A percentile compares a stretch with the other conserved stretches of the same genome.
phyloP scores from a whole-genome alignment of 2,329 filamentous ascomycete genomes.

The Colletotrichum zoysiae region DNA sequence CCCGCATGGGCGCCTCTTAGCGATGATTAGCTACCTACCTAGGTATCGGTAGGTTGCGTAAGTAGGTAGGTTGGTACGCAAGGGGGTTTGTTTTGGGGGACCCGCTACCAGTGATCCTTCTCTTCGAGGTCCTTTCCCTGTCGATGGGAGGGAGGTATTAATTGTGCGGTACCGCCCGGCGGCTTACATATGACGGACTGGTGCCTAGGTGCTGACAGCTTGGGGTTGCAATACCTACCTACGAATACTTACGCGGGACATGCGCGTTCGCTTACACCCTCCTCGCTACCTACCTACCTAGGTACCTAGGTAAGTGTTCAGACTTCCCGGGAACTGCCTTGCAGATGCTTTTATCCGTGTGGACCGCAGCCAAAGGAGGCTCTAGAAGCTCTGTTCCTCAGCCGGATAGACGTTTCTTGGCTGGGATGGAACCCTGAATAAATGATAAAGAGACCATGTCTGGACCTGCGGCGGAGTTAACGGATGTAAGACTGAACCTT shows the following conservation, averaged over 20 bases:
- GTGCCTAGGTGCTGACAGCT: conserved; percentile 5
- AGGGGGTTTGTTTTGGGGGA: neutral
- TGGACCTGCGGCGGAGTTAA: conserved; percentile 37
- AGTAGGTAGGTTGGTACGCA: neutral
- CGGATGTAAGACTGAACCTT: conserved; percentile 25
- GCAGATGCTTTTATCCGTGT: conserved; percentile 9
- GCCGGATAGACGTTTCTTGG: neutral
- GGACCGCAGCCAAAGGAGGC: neutral
- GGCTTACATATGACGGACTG: conserved; percentile 6
- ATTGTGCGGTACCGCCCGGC: neutral
- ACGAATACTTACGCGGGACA: neutral
- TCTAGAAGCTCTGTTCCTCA: neutral
- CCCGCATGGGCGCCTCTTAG: conserved; percentile 20
- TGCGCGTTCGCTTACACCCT: neutral
- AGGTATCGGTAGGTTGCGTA: too few species aligned
- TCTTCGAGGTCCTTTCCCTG: neutral
- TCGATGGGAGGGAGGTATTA: neutral
- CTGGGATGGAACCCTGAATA: conserved; percentile 30
- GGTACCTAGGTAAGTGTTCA: too few species aligned
- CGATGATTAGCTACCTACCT: conserved; percentile 5
- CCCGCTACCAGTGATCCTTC: conserved; percentile 10
- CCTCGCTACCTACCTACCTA: conserved; percentile 6
- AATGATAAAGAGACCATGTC: conserved; percentile 1
- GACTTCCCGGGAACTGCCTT: conserved; percentile 12
- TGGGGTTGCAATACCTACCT: neutral